Percentiles rank a stretch among this genome's conserved stretches.
Evolutionary conservation across 139 green algal genomes (phyloP).

Genomic region (Chlorella sp.): DNA sequence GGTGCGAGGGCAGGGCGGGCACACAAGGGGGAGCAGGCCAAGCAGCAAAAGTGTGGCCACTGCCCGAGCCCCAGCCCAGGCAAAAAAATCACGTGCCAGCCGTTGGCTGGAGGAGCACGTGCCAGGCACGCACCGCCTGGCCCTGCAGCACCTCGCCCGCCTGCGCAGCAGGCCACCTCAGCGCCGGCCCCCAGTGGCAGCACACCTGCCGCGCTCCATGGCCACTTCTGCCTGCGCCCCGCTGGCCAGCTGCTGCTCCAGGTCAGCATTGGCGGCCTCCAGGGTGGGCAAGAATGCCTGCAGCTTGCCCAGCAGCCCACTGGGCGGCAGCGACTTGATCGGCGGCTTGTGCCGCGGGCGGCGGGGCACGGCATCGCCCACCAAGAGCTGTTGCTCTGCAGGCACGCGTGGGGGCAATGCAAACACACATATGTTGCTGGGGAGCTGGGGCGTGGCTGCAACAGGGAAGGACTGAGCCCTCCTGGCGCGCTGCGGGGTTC

Average conservation of each 20-base stretch:
- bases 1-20: neutral
- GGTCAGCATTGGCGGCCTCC: slow-evolving; percentile 43
- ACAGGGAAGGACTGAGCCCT: too few relatives aligned
- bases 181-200: too few relatives aligned
- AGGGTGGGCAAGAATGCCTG: slow-evolving; percentile 51
- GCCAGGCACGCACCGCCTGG: neutral
- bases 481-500: too few relatives aligned
- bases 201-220: slow-evolving; percentile 39
- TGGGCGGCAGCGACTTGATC: slow-evolving; percentile 24
- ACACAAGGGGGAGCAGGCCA: neutral
- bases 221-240: neutral
- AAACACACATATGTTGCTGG: neutral
- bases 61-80: too few relatives aligned
- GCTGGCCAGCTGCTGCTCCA: slow-evolving; percentile 27
- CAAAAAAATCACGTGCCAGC: too few relatives aligned
- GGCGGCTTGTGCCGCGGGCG: slow-evolving; percentile 11
- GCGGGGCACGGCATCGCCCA: neutral
- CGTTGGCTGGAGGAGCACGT: neutral
- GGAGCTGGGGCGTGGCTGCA: neutral
- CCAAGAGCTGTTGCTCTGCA: slow-evolving; percentile 30
- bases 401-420: neutral
- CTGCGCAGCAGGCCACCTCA: neutral
- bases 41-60: too few relatives aligned
- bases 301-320: slow-evolving; percentile 42
- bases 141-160: neutral